phyloP scores from a whole-genome alignment of 192 early-diverging fungal species.

The Chytriomyces hyalinus region DNA sequence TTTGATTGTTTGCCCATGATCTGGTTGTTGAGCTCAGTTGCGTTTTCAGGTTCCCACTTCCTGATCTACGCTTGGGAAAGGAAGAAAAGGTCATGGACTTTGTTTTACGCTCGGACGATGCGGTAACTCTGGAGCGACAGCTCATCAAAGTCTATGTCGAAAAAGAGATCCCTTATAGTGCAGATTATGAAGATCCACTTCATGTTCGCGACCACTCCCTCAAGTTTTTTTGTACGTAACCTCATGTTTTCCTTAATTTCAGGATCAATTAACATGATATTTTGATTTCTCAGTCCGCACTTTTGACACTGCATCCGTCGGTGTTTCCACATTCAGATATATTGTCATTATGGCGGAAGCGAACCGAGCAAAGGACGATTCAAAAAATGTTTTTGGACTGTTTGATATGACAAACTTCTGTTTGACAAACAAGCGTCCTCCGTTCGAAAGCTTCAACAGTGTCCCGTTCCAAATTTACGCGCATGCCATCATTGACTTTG shows the following conservation, averaged over 20 bases:
- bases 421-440: not conserved
- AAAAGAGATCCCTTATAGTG: not conserved
- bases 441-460: conserved; percentile 2
- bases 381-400: not conserved
- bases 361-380: not conserved
- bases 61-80: too few relatives aligned
- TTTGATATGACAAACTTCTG: not conserved
- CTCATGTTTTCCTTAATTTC: too few relatives aligned
- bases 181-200: not conserved
- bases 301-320: not conserved
- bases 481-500: conserved; percentile 12
- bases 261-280: too few relatives aligned
- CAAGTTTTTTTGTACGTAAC: too few relatives aligned
- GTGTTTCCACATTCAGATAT: conserved; percentile 13
- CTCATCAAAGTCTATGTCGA: not conserved
- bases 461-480: not conserved
- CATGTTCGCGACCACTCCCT: too few relatives aligned
- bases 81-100: too few relatives aligned
- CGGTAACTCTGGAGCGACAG: not conserved
- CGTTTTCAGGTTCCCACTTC: too few relatives aligned
- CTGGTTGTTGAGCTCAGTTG: too few relatives aligned
- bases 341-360: not conserved
- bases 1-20: too few relatives aligned
- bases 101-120: not conserved
- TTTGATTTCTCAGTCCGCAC: not conserved